phyloP scores from a whole-genome alignment of 2,329 filamentous ascomycete genomes.

The Colletotrichum scovillei region DNA sequence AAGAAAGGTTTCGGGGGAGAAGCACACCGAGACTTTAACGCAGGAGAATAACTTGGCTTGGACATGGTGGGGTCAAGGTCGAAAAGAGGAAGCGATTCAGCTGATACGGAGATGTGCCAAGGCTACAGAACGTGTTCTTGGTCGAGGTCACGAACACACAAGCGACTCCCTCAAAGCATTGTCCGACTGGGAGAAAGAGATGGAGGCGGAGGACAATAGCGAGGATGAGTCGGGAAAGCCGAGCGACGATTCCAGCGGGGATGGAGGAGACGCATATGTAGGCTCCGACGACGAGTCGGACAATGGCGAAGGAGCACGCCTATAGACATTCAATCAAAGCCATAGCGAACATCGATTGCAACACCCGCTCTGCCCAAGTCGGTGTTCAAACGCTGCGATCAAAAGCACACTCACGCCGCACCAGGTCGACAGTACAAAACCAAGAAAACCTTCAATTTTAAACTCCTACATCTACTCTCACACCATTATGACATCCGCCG shows the following conservation, averaged over 20 bases:
- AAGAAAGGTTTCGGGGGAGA: background rate
- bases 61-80: background rate
- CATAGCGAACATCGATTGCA: background rate
- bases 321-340: background rate
- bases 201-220: background rate
- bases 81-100: background rate
- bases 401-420: too few relatives aligned
- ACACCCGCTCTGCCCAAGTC: background rate
- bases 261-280: background rate
- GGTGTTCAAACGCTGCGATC: too few relatives aligned
- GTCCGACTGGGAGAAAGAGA: background rate
- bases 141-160: background rate
- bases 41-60: background rate
- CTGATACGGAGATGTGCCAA: background rate
- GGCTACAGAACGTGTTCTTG: background rate
- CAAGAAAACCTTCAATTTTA: background rate
- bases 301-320: background rate
- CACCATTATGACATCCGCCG: conserved; percentile 54
- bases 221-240: too few relatives aligned
- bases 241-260: background rate
- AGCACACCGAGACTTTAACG: background rate
- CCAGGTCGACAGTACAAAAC: background rate
- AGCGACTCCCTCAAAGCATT: background rate
- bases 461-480: background rate
- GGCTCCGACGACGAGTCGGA: background rate